phyloP scores from a whole-genome alignment of 768 basidiomycete genomes.

The Rossbeevera mucosa region DNA sequence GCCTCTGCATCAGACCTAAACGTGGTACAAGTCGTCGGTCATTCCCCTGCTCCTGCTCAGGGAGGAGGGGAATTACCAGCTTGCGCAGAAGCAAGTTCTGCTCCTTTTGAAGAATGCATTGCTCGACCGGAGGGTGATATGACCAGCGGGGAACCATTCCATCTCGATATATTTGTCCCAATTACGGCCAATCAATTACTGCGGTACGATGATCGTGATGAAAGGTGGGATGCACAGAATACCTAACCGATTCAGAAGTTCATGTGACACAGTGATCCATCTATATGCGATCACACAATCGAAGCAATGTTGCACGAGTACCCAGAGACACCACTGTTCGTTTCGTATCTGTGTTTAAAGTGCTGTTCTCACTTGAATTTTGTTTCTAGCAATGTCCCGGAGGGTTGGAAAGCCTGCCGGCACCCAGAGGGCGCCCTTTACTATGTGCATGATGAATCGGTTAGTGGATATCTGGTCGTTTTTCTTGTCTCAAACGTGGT shows the following conservation, averaged over 20 bases:
- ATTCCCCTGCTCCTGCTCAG: not conserved
- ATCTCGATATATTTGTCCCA: slow-evolving; percentile 6
- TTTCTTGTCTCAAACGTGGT: slow-evolving; percentile 1
- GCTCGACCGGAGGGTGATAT: slow-evolving; percentile 3
- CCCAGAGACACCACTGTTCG: slow-evolving; percentile 9
- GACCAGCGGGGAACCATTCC: not conserved
- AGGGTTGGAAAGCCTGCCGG: slow-evolving; percentile 42
- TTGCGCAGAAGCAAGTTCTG: too few species aligned
- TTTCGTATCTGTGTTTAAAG: not conserved
- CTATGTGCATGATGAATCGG: slow-evolving; percentile 45
- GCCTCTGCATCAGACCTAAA: not conserved
- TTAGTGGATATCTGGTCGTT: slow-evolving; percentile 17
- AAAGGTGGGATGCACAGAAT: slow-evolving; percentile 5
- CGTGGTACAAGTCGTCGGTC: not conserved
- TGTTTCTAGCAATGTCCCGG: slow-evolving; percentile 14
- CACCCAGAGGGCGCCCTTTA: slow-evolving; percentile 65
- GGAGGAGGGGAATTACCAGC: not conserved
- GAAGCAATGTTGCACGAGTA: slow-evolving; percentile 15
- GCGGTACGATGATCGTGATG: slow-evolving; percentile 1
- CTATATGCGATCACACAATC: slow-evolving; percentile 2
- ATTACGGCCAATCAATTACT: slow-evolving; percentile 8
- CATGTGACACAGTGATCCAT: slow-evolving; percentile 5
- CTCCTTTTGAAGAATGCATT: not conserved
- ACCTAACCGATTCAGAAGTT: not conserved
- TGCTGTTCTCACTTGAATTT: not conserved